Base-by-base conservation (phyloP, 176 grass and related monocot genomes). In the Thalia dealbata region DNA sequence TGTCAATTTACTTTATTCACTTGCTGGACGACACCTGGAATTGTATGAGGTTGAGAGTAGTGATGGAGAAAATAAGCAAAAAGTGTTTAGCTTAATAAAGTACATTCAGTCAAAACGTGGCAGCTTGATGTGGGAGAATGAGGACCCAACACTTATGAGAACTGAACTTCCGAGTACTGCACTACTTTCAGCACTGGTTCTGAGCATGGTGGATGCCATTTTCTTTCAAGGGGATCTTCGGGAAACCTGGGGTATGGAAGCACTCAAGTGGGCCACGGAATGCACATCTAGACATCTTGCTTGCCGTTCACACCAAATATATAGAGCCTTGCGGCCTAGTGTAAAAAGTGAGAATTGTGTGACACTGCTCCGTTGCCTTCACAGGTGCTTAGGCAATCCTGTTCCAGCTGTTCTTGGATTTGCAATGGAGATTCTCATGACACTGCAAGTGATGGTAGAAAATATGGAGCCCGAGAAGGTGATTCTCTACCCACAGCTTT, bases 101-200 rank as follows among this genome's bases (percentile, higher is more conserved):
- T 92, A 97, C 81, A 97, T 97, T 74, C 90, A 97, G 67, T 92
- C 95, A 43, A 97, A 97, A 74, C 84, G 95, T 71, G 95, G 95
- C 72, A 97, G 87, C 75, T 81, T 97, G 74, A 97, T 97, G 95
- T 97, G 95, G 95, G 85, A 97, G 83, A 97, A 92, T 0, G 93
- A 97, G 87, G 93, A 97, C 25, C 93, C 93, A 76, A 86, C 87
- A 63, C 82, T 97, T 50, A 46, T 89, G 16, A 79, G 93, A 23
- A 89, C 81, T 32, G 93, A 92, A 27, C 87, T 92, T 50, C 83
- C 89, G 43, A 97, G 93, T 29, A 81, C 89, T 56, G 84, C 84
- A 71, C 89, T 97, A 9, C 81, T 97, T 54, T 89, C 87, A 42
- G 93, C 93, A 74, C 90, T 97, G 54, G 93, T 97, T 43, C 83